Percentiles rank a stretch among this genome's conserved stretches.
These are phyloP conservation scores for Xylaria hypoxylon DNA, from an alignment of 2,329 filamentous ascomycete genomes.

Conservation along the genomic window DNA sequence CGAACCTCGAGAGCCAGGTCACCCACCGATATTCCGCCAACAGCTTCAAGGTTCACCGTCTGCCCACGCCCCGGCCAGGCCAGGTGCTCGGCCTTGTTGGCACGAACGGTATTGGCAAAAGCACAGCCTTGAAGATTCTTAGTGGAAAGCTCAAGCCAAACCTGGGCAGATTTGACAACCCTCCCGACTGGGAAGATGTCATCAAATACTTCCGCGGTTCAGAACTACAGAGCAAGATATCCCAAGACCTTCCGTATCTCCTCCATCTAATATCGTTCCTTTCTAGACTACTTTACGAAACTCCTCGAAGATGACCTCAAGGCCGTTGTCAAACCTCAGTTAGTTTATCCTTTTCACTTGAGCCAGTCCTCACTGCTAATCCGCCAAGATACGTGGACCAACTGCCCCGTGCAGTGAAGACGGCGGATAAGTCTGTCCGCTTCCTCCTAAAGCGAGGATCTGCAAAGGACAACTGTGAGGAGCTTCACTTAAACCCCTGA, in stretches of 20 bases:
- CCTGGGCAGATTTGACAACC: slow-evolving; percentile 92
- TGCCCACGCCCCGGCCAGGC: slow-evolving; percentile 94
- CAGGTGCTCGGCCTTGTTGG: slow-evolving; percentile 96
- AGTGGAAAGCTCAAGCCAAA: slow-evolving; percentile 99
- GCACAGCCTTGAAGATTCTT: slow-evolving; percentile 98
- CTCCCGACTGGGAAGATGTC: slow-evolving; percentile 99
- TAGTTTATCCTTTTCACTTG: slow-evolving; percentile 1
- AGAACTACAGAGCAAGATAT: slow-evolving; percentile 80
- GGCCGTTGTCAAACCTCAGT: slow-evolving; percentile 96
- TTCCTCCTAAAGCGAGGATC: slow-evolving; percentile 80
- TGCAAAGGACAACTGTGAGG: slow-evolving; percentile 74
- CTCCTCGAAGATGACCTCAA: slow-evolving; percentile 96
- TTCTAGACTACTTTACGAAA: slow-evolving; percentile 95
- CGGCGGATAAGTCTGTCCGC: slow-evolving; percentile 81
- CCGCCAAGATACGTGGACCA: slow-evolving; percentile 83
- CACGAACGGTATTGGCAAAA: slow-evolving; percentile 99
- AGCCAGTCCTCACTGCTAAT: slow-evolving; percentile 15
- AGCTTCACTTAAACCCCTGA: neutral
- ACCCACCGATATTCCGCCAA: slow-evolving; percentile 99
- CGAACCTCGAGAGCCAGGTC: slow-evolving; percentile 97
- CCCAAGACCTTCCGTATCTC: slow-evolving; percentile 9
- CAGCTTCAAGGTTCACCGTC: slow-evolving; percentile 98
- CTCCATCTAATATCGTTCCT: slow-evolving; percentile 36
- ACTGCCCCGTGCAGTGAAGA: slow-evolving; percentile 91
- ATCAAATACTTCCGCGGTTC: slow-evolving; percentile 98